Evolutionary conservation across 164 flowering plant species (phyloP), one percentile per base, ranked within the genome.

Genomic region (Taxillus chinensis): DNA sequence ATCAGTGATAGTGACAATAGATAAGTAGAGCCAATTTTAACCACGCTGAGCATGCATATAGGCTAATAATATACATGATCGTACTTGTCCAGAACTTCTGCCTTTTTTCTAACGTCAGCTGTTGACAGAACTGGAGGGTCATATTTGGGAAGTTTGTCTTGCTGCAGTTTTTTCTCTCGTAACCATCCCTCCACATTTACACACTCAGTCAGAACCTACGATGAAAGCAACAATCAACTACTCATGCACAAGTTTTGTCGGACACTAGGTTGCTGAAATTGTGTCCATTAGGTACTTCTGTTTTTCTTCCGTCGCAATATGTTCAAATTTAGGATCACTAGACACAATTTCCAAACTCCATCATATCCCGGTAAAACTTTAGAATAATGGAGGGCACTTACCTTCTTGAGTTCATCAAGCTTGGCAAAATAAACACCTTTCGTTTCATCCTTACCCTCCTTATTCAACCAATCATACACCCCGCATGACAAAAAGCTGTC

Each of bases 21-120:
- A 27, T 27, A 27, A 27, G 27, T 27, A 0, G 27, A 27, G 27
- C 27, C 27, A 27, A 27, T 27, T 27, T 27, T 27, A 27, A 27
- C 27, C 27, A 27, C 27, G 27, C 27, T 27, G 27, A 27, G 27
- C 27, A 27, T 27, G 27, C 27, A 27, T 27, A 27, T 27, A 27
- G 27, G 27, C 27, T 27, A 27, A 27, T 27, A 27, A 27, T 27
- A 0, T 27, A 27, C 27, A 27, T 27, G 27, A 39, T 52, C 10
- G n/a, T 82, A 92, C 98, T 96, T 88, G 77, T 92, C 98, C 42
- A 92, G 70, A 7, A 89, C 73, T 73, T 92, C 92, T 10, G 96
- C 89, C 70, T 90, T 92, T 77, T 63, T 86, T 66, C 75, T 83
- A 39, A 92, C 78, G 48, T 92, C 98, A 63, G 89, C 86, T 6